Evolutionary conservation across 2,329 filamentous ascomycete genomes (phyloP), one percentile per base, ranked within the genome.

Genomic region (Calonectria montana): DNA sequence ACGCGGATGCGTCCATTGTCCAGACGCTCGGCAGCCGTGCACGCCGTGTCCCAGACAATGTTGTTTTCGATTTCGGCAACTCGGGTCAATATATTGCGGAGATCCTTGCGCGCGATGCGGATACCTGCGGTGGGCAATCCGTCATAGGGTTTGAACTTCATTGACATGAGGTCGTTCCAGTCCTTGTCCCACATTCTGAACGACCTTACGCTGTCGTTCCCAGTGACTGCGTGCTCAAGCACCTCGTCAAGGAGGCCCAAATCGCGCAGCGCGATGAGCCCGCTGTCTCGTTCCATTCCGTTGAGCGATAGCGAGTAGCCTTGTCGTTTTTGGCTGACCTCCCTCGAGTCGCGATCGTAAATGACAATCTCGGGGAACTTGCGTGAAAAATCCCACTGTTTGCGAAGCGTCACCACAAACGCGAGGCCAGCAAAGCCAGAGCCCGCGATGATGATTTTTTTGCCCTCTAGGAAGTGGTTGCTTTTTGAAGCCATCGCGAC

Each of bases 111-210:
- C 37, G 67, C 61, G 48, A 69, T 65, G 12, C 67, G 61, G 21
- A 69, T 59, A 3, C 67, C 67, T 12, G 67, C 48, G 1, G 61
- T 69, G 1, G 67, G 67, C 13, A 69, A 31, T 15, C 50, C 61
- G 8, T 59, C 61, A n/a, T 48, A 41, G 12, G 67, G 48, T 18
- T 65, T 65, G 31, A 65, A 65, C 21, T 18, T 65, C 67, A 48
- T 48, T 13, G 35, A 27, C 61, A 69, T 31, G 15, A 65, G 48
- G 0, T 48, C 62, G 18, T 69, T 69, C 59, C 61, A 69, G 3
- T 65, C 61, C 50, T 61, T 65, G n/a, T 65, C 67, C 67, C 61
- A 69, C 61, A 68, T 62, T 4, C 55, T 15, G 21, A 68, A 68
- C 4, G 65, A 68, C 16, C 45, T 25, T 2, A 68, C 43, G 65